phyloP scores from a whole-genome alignment of 108 stramenopile species.

The Skeletonema costatum region DNA sequence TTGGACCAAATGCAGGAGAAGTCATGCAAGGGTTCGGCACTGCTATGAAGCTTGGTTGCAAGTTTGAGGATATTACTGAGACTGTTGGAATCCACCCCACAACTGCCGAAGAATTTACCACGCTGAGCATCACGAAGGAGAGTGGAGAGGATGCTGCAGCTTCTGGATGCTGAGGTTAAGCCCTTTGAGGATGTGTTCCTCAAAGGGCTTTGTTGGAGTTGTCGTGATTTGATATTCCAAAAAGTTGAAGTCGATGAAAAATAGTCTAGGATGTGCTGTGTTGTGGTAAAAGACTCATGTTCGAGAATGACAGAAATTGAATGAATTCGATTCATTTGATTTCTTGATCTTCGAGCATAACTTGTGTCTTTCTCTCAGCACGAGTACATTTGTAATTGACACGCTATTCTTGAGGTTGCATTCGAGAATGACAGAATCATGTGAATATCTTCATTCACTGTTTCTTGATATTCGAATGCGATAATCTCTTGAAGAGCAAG shows the following conservation, averaged over 20 bases:
- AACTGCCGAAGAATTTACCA: conserved; percentile 90
- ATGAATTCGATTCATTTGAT: neutral
- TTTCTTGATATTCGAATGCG: neutral
- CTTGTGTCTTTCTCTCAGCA: neutral
- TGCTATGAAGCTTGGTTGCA: conserved; percentile 91
- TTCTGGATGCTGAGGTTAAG: conserved; percentile 98
- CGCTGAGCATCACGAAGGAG: conserved; percentile 83
- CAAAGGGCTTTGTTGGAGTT: conserved; percentile 25
- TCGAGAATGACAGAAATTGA: conserved; percentile 28
- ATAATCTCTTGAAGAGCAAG: neutral
- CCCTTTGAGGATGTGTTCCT: conserved; percentile 73
- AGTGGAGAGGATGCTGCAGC: conserved; percentile 92
- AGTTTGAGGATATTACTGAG: conserved; percentile 72
- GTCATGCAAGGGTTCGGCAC: conserved; percentile 93
- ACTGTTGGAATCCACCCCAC: conserved; percentile 99
- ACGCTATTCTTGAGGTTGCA: neutral
- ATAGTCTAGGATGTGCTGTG: neutral
- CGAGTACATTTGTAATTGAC: neutral
- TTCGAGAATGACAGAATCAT: neutral
- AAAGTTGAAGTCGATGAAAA: conserved; percentile 11
- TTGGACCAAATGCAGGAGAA: conserved; percentile 99
- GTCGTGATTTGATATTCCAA: neutral
- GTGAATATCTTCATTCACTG: neutral
- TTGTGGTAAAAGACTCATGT: neutral
- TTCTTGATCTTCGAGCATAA: neutral